Percentiles rank a stretch among this genome's conserved stretches.
These are phyloP conservation scores for Entomortierella lignicola DNA, from an alignment of 192 early-diverging fungal genomes.

Conservation along the genomic window DNA sequence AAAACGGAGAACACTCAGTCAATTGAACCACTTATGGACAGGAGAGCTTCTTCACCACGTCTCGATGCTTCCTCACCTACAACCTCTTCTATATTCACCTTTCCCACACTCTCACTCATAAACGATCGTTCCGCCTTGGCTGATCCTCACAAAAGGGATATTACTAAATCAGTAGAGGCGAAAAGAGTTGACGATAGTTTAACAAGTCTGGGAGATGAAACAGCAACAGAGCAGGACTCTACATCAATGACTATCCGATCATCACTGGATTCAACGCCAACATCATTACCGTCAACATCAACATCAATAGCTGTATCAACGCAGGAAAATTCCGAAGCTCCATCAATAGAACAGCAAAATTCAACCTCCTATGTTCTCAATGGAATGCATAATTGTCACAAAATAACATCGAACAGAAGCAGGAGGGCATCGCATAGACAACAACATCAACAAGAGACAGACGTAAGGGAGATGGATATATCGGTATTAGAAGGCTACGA, in stretches of 20 bases:
- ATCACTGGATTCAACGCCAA: not conserved
- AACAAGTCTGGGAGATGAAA: not conserved
- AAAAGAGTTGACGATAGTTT: not conserved
- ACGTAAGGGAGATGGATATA: not conserved
- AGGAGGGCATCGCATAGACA: conserved; percentile 1
- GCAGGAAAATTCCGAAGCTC: not conserved
- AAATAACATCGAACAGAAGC: not conserved
- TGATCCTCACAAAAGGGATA: conserved; percentile 1
- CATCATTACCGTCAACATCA: not conserved
- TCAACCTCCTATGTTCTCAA: conserved; percentile 21
- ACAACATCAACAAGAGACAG: not conserved
- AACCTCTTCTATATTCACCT: not conserved
- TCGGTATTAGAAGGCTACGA: not conserved
- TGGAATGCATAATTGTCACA: conserved; percentile 10
- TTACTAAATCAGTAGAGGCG: not conserved
- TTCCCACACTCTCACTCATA: not conserved
- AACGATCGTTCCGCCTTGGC: not conserved
- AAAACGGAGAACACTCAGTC: not conserved
- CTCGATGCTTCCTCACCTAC: not conserved
- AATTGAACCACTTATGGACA: conserved; percentile 6
- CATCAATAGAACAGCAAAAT: conserved; percentile 6
- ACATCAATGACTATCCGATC: not conserved
- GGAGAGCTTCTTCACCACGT: conserved; percentile 10
- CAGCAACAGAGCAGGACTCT: not conserved
- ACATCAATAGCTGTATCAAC: conserved; percentile 6